Evolutionary conservation across 805 yeast genomes (phyloP).

Genomic region (Kurtzmaniella cleridarum): DNA sequence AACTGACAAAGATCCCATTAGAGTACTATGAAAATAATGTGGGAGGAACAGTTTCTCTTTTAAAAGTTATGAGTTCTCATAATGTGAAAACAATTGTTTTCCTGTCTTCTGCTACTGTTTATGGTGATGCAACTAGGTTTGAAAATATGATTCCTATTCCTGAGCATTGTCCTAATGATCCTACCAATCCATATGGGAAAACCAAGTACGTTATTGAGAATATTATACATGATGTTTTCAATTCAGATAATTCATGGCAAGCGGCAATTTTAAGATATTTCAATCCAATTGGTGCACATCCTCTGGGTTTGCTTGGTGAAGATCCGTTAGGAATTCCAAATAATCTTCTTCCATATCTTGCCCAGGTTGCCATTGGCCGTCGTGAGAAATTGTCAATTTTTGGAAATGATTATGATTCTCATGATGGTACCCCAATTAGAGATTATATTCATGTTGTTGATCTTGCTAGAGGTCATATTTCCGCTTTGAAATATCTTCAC

Average conservation of each 20-base stretch:
- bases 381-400: slow-evolving; percentile 61
- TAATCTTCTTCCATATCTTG: slow-evolving; percentile 68
- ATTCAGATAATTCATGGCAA: slow-evolving; percentile 41
- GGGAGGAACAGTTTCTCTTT: slow-evolving; percentile 54
- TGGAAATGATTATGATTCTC: slow-evolving; percentile 65
- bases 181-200: slow-evolving; percentile 74
- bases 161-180: slow-evolving; percentile 68
- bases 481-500: slow-evolving; percentile 56
- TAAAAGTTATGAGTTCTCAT: slow-evolving; percentile 46
- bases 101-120: slow-evolving; percentile 77
- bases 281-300: slow-evolving; percentile 85
- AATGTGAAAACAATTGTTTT: slow-evolving; percentile 56
- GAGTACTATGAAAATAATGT: slow-evolving; percentile 66
- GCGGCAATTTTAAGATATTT: slow-evolving; percentile 69
- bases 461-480: slow-evolving; percentile 70
- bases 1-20: slow-evolving; percentile 63
- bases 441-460: slow-evolving; percentile 82
- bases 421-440: slow-evolving; percentile 77
- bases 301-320: slow-evolving; percentile 75
- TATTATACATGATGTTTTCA: slow-evolving; percentile 49
- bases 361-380: slow-evolving; percentile 73
- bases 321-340: slow-evolving; percentile 77
- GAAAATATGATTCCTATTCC: slow-evolving; percentile 74
- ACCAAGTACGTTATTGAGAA: slow-evolving; percentile 66
- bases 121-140: slow-evolving; percentile 74